Percentiles rank a stretch among this genome's conserved stretches.
phyloP scores from a whole-genome alignment of 1,284 basidiomycete genomes.

The Trametes pubescens region DNA sequence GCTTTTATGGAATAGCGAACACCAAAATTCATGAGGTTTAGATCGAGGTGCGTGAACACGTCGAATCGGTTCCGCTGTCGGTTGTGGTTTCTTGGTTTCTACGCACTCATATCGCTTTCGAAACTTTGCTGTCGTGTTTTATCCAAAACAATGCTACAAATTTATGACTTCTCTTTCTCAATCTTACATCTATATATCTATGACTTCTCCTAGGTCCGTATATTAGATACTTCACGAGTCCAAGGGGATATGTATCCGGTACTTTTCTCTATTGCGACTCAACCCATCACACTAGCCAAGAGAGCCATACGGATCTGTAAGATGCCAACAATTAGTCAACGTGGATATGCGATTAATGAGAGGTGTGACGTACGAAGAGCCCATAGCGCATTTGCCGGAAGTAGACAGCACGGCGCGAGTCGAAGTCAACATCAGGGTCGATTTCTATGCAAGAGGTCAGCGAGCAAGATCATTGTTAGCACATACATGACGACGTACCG shows the following conservation, averaged over 20 bases:
- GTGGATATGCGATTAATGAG: not conserved
- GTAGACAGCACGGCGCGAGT: constrained; percentile 93
- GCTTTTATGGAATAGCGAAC: not conserved
- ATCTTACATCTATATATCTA: not conserved
- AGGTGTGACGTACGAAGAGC: constrained; percentile 78
- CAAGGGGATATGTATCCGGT: not conserved
- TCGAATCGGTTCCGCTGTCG: too few species aligned
- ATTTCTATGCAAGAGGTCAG: constrained; percentile 71
- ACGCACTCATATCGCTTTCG: not conserved
- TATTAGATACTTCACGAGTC: not conserved
- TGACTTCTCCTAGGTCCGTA: not conserved
- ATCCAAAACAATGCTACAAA: not conserved
- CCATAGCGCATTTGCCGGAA: constrained; percentile 99
- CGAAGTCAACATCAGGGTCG: constrained; percentile 98
- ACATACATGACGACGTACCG: constrained; percentile 50
- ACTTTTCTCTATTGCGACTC: constrained; percentile 6
- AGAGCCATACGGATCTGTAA: constrained; percentile 80
- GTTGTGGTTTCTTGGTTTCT: not conserved
- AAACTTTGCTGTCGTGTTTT: not conserved
- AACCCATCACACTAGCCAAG: constrained; percentile 72
- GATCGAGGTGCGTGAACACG: too few species aligned
- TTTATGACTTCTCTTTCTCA: not conserved
- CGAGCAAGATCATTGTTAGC: not conserved
- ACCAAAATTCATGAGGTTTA: not conserved
- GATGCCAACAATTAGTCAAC: not conserved